Evolutionary conservation across 140 eudicot genomes (phyloP), one percentile per base, ranked within the genome.

Genomic region (Stevia rebaudiana): DNA sequence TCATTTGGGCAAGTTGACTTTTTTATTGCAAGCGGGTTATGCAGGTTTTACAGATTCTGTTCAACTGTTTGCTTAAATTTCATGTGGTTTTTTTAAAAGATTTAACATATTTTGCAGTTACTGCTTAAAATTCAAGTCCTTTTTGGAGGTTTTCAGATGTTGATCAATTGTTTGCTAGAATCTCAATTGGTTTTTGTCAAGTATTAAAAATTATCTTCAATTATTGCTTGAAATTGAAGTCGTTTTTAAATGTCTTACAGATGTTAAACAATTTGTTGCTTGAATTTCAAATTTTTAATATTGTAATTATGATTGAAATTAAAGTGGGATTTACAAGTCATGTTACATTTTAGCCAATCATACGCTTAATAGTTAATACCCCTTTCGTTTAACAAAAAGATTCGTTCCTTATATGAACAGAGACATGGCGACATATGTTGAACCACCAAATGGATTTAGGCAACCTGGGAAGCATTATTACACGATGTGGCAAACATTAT

Each of bases 381-480:
- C 15, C 35, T 10, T 53, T 54, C 36, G 44, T 58, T 58, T 39
- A 57, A 25, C 74, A 12, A 37, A 57, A 57, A 65, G 61, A n/a
- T 56, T 54, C 11, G 24, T 36, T 57, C 43, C 7, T 48, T 39
- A 22, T 8, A 66, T 67, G 70, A 46, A 74, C 84, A 77, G 83
- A 40, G 79, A 53, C 35, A 87, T 84, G 95, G 88, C 88, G 10
- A 81, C 78, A 11, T 71, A 63, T n/a, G 82, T 87, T 61, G 95
- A 84, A 69, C 84, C 95, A 24, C 95, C 92, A 37, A 68, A 68
- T 24, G 82, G 84, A 43, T 52, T 68, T 23, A 39, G 80, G 69
- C 86, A 66, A 3, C 59, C 53, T 10, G 86, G 91, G 67, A 87
- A 87, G 75, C 92, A 81, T 77, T 81, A 81, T 50, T 87, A 78